Base-by-base conservation (phyloP, 805 yeast genomes). In the Cyberlindnera mississippiensis region DNA sequence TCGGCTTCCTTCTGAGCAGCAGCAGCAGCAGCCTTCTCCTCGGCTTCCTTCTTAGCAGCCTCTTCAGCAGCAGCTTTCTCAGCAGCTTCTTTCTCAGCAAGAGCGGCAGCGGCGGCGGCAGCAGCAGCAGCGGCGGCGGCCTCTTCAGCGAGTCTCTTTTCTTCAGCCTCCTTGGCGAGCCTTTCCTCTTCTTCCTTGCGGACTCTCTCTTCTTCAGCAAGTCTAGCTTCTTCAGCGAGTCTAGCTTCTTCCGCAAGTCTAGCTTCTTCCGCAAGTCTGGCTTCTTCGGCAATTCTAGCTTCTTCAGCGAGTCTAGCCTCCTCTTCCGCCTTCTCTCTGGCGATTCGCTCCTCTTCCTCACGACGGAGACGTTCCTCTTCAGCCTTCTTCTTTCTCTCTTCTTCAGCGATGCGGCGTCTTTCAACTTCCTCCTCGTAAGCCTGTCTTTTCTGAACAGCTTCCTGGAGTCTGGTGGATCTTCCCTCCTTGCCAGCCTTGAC, bases 401-500 rank as follows among this genome's bases (percentile, higher is more conserved):
- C 51, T 15, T 33, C 35, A 11, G 41, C 39, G 6, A 34, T 44
- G 33, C 30, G 42, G 34, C 24, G 34, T 19, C 44, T 40, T 35
- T 45, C 50, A 12, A 34, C 41, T 19, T 45, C 48, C 22, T 41
- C 48, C 10, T 48, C 61, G 30, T 45, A 56, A 0, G 15, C 39
- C n/a, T 47, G 44, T 48, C 61, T 52, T 40, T 56, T 52, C 15
- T 37, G 28, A 27, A 38, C 41, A 22, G 62, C 62, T 3, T 53
- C 55, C 28, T 38, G 40, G 10, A 57, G 27, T 46, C 62, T 53
- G 6, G 45, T 27, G 9, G 45, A 35, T 47, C 62, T 54, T 9
- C 43, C 49, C 2, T 22, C 9, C 37, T 49, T 52, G 8, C 42
- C 51, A 16, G 54, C 52, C 43, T 46, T 51, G 14, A 55, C 35